Conservation (phyloP, 2,329 filamentous ascomycete species). For the Cercospora sesami region DNA sequence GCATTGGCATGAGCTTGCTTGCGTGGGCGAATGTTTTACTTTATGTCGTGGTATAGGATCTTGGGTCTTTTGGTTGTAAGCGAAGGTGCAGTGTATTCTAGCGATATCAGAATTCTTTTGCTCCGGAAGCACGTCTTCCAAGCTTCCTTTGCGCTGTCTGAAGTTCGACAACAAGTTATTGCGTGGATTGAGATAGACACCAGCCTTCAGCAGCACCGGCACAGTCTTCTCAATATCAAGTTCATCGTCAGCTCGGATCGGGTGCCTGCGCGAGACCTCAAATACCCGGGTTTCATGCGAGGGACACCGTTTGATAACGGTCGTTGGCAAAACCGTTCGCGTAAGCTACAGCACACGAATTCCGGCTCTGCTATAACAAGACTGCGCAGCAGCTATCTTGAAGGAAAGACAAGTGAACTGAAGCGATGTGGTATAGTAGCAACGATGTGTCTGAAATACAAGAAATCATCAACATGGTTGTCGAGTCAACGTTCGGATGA, state of each 20-base stretch:
- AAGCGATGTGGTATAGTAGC: background rate
- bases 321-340: background rate
- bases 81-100: background rate
- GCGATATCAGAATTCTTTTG: background rate
- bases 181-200: background rate
- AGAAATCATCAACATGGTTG: background rate
- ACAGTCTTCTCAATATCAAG: background rate
- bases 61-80: background rate
- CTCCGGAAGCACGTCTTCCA: background rate
- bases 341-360: background rate
- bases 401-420: too few species aligned
- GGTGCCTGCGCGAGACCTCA: background rate
- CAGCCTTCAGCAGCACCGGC: background rate
- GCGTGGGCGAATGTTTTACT: background rate
- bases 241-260: background rate
- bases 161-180: background rate
- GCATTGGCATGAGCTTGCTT: background rate
- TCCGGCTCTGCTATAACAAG: background rate
- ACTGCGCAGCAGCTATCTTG: background rate
- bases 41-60: background rate
- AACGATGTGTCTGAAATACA: background rate
- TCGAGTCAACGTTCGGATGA: background rate
- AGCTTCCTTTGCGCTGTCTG: background rate
- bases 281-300: background rate
- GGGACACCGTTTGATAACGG: background rate